phyloP scores from a whole-genome alignment of 2,329 filamentous ascomycete genomes.

The Fusarium sp. region DNA sequence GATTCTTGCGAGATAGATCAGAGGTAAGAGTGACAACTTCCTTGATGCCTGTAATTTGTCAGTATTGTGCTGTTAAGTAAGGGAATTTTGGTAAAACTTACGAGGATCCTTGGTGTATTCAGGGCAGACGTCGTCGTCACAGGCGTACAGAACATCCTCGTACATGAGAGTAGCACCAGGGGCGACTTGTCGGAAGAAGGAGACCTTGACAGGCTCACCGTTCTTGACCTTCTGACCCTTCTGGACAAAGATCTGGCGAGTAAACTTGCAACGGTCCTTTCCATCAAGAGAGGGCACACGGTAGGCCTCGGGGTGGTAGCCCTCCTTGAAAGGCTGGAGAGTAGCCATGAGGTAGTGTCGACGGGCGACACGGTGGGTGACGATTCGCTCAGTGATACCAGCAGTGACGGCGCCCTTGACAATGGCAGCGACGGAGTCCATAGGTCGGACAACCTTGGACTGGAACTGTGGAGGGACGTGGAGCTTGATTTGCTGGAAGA shows the following conservation, averaged over 20 bases:
- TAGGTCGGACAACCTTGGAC: slow-evolving; percentile 96
- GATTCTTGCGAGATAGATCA: slow-evolving; percentile 96
- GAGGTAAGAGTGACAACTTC: slow-evolving; percentile 98
- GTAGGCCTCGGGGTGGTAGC: slow-evolving; percentile 98
- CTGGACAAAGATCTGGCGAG: slow-evolving; percentile 97
- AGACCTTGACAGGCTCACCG: slow-evolving; percentile 98
- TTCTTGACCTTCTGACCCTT: slow-evolving; percentile 99
- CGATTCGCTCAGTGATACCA: slow-evolving; percentile 95
- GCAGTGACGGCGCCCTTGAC: slow-evolving; percentile 98
- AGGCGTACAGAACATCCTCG: slow-evolving; percentile 97
- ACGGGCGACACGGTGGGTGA: slow-evolving; percentile 96
- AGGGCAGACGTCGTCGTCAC: slow-evolving; percentile 97
- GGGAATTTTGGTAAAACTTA: slow-evolving; percentile 70
- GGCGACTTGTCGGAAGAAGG: slow-evolving; percentile 97
- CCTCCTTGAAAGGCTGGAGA: slow-evolving; percentile 98
- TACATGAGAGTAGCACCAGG: slow-evolving; percentile 99
- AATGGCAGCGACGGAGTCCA: slow-evolving; percentile 98
- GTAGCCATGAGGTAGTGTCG: slow-evolving; percentile 99
- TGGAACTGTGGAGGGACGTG: slow-evolving; percentile 99
- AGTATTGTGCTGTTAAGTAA: slow-evolving; percentile 37
- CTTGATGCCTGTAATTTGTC: slow-evolving; percentile 83
- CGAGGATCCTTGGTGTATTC: slow-evolving; percentile 99
- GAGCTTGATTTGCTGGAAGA: slow-evolving; percentile 99
- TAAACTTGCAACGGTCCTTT: slow-evolving; percentile 99
- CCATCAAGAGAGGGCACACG: slow-evolving; percentile 96